Evolutionary conservation across 139 green algal genomes (phyloP).

Genomic region (Marvania coccoides): DNA sequence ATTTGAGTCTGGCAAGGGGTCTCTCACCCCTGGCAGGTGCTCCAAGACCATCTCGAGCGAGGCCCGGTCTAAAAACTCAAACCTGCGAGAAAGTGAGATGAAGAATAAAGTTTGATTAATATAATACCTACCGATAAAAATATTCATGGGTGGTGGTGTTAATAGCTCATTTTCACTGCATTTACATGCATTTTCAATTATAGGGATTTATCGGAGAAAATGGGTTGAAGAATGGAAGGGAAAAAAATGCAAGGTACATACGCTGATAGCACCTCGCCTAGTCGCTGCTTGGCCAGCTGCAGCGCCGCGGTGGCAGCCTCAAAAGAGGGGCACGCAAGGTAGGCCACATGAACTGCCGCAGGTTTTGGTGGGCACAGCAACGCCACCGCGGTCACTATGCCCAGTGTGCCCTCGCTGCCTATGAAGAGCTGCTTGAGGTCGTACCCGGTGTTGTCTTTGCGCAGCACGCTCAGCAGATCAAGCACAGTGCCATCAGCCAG

Average conservation of each 20-base stretch:
- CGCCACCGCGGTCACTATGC: slow-evolving; percentile 73
- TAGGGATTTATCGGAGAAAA: too few relatives aligned
- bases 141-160: too few relatives aligned
- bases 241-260: too few relatives aligned
- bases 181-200: too few relatives aligned
- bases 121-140: too few relatives aligned
- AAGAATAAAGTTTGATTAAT: too few relatives aligned
- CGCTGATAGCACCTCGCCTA: slow-evolving; percentile 73
- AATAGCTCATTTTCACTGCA: too few relatives aligned
- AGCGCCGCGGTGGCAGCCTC: slow-evolving; percentile 32
- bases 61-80: slow-evolving; percentile 89
- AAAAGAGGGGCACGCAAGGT: slow-evolving; percentile 63
- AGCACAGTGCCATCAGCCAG: slow-evolving; percentile 80
- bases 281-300: slow-evolving; percentile 46
- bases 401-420: slow-evolving; percentile 90
- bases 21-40: slow-evolving; percentile 41
- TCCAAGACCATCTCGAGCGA: slow-evolving; percentile 48
- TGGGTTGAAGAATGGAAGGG: too few relatives aligned
- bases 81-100: too few relatives aligned
- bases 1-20: slow-evolving; percentile 48
- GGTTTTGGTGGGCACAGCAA: slow-evolving; percentile 66
- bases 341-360: slow-evolving; percentile 58
- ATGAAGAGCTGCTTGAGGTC: slow-evolving; percentile 99
- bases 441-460: slow-evolving; percentile 98
- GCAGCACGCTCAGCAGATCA: slow-evolving; percentile 65